A percentile compares a stretch with the other conserved stretches of the same genome.
Conservation (phyloP, 192 early-diverging fungal species). For the Coemansia sp. region DNA sequence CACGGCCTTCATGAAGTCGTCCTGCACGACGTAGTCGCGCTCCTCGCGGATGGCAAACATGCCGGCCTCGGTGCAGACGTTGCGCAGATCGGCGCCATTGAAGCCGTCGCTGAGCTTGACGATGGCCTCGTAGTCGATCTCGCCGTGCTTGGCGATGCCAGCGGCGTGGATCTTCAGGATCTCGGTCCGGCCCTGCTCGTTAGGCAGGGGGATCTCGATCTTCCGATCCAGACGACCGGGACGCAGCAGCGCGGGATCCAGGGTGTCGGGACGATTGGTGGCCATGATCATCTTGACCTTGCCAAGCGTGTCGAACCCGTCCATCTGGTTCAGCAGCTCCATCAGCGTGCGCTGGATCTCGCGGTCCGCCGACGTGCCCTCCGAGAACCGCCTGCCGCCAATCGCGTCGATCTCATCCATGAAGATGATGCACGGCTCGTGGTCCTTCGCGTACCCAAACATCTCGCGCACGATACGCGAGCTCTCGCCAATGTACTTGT, state of each 20-base stretch:
- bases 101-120: constrained; percentile 98
- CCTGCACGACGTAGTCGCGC: constrained; percentile 96
- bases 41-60: constrained; percentile 99
- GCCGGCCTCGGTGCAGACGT: constrained; percentile 99
- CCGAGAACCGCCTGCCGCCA: constrained; percentile 97
- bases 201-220: constrained; percentile 98
- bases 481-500: constrained; percentile 99
- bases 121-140: constrained; percentile 98
- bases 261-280: constrained; percentile 97
- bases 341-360: constrained; percentile 99
- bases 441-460: constrained; percentile 99
- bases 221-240: constrained; percentile 98
- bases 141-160: constrained; percentile 93
- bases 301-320: constrained; percentile 98
- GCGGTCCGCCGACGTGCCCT: constrained; percentile 99
- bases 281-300: constrained; percentile 99
- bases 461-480: constrained; percentile 97
- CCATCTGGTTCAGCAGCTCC: constrained; percentile 99
- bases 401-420: constrained; percentile 99
- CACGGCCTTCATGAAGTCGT: constrained; percentile 99
- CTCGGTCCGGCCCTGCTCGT: constrained; percentile 96
- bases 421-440: constrained; percentile 99
- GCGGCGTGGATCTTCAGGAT: constrained; percentile 97
- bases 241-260: constrained; percentile 96
- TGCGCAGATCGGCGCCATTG: constrained; percentile 98